Evolutionary conservation across 228 moss, liverwort and hornwort species (phyloP).

Genomic region (Sphagnum magellanicum): DNA sequence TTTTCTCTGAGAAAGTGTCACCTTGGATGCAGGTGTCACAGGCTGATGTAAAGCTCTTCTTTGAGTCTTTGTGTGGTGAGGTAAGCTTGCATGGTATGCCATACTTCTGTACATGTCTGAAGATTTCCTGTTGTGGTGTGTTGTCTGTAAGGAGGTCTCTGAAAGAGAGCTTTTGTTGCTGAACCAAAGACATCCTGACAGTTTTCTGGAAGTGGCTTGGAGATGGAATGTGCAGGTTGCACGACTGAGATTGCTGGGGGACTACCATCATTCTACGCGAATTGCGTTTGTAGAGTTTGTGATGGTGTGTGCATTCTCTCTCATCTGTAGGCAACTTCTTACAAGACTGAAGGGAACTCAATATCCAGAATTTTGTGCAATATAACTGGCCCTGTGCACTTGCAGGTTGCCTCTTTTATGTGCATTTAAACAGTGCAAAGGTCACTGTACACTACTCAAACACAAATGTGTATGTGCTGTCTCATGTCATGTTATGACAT

Average conservation of each 20-base stretch:
- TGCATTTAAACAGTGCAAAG: no score
- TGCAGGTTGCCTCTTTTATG: no score
- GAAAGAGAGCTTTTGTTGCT: neutral
- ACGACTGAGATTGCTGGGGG: slow-evolving; percentile 64
- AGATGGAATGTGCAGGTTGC: slow-evolving; percentile 47
- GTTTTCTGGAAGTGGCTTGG: neutral
- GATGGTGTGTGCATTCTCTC: slow-evolving; percentile 52
- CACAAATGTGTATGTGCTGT: no score
- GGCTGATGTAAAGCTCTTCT: slow-evolving; percentile 98
- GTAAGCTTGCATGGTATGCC: slow-evolving; percentile 20
- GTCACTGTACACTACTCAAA: no score
- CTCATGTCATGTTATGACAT: no score
- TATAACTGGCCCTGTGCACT: no score
- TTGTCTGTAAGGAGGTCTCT: neutral
- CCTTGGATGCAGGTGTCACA: slow-evolving; percentile 94
- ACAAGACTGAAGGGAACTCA: no score
- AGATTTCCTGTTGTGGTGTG: neutral
- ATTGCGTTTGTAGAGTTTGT: slow-evolving; percentile 97
- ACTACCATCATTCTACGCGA: slow-evolving; percentile 82
- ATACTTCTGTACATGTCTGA: neutral
- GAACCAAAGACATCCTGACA: neutral
- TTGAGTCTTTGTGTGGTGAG: slow-evolving; percentile 97
- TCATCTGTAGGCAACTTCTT: neutral
- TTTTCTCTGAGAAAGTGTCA: slow-evolving; percentile 49
- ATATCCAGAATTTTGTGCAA: no score